Evolutionary conservation across 192 early-diverging fungal species (phyloP), one percentile per base, ranked within the genome.

Genomic region (Borealophlyctis nickersoniae): DNA sequence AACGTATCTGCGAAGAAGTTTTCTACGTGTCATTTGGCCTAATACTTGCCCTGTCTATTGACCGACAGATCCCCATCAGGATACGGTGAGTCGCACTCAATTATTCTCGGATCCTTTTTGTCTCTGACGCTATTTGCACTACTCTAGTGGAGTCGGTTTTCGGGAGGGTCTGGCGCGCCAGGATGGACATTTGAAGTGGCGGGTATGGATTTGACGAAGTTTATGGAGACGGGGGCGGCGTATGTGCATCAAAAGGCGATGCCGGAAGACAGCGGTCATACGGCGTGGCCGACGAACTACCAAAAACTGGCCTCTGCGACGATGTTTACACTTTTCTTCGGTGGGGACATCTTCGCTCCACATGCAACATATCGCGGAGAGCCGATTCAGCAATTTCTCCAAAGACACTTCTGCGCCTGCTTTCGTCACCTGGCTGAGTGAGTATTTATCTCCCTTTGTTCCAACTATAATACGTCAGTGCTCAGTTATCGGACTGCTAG

Each of bases 211-310:
- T 72, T 92, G 5, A 80, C 71, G 32, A 69, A 83, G 39, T 92
- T 93, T 62, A 88, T 91, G 68, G 66, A 76, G 0, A 86, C 87
- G 28, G 90, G 88, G 4, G 89, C 91, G 7, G 91, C 90, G 5
- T 87, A 89, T 71, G 83, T 91, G 14, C 90, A 93, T 62, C 87
- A 69, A 60, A 61, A 49, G 13, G 67, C 67, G 16, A 59, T 27
- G 24, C 60, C 67, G 22, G 29, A 61, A 26, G 59, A 58, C 33
- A 33, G 68, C 49, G 34, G 66, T 13, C 78, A 80, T 27, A 82
- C 84, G 81, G 79, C 87, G 5, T 93, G 92, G 91, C 90, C 92
- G 0, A 92, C 92, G 51, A 93, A 93, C 73, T 92, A 93, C 63
- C 86, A 85, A 5, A 93, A 93, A 63, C 77, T 92, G 16, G 92